Percentiles rank a stretch among this genome's conserved stretches.
phyloP scores from a whole-genome alignment of 306 rosid genomes.

The Castanospermum australe region DNA sequence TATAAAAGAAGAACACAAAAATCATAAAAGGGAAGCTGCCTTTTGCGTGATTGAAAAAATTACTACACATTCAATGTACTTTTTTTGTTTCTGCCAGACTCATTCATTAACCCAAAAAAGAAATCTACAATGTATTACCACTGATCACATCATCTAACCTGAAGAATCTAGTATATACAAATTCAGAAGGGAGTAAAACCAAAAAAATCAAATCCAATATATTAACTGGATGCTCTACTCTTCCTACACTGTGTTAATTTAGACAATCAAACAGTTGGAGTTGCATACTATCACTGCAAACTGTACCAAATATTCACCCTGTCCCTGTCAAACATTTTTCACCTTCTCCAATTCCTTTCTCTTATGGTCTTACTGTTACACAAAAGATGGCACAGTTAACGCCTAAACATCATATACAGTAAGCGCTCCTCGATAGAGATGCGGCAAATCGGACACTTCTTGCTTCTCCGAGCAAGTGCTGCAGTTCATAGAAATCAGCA shows the following conservation, averaged over 20 bases:
- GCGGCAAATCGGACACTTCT: slow-evolving; percentile 91
- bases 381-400: slow-evolving; percentile 30
- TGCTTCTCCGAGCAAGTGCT: slow-evolving; percentile 81
- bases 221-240: slow-evolving; percentile 25
- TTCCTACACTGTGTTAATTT: slow-evolving; percentile 32
- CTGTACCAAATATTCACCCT: slow-evolving; percentile 32
- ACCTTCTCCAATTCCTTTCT: slow-evolving; percentile 33
- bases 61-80: too few relatives aligned
- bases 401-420: slow-evolving; percentile 86
- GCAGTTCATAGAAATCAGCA: slow-evolving; percentile 42
- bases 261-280: slow-evolving; percentile 22
- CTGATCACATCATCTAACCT: slow-evolving; percentile 5
- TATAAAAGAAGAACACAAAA: too few relatives aligned
- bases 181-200: slow-evolving; percentile 7
- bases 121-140: slow-evolving; percentile 24
- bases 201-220: slow-evolving; percentile 27
- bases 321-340: slow-evolving; percentile 20
- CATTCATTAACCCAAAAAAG: too few relatives aligned
- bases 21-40: too few relatives aligned
- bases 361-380: slow-evolving; percentile 33
- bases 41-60: too few relatives aligned
- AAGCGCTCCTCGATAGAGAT: slow-evolving; percentile 63
- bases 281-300: slow-evolving; percentile 17
- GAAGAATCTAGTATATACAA: slow-evolving; percentile 46
- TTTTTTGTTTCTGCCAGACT: too few relatives aligned